Base-by-base conservation (phyloP, 129 eudicot genomes). In the Scalesia atractyloides region DNA sequence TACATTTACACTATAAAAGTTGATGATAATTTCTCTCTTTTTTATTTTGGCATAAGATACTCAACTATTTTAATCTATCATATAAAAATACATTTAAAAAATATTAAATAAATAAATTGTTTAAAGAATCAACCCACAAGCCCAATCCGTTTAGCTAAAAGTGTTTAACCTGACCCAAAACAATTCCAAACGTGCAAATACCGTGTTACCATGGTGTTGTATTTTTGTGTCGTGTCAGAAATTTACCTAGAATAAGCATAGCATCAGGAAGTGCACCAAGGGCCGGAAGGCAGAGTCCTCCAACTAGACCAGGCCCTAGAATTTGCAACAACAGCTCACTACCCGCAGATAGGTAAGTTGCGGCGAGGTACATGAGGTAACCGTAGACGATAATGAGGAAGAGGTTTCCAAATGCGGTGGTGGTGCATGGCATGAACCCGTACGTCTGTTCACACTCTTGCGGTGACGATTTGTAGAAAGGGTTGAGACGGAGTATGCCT, bases 201-300 rank as follows among this genome's bases (percentile, higher is more conserved):
- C 10, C 46, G 12, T 41, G 46, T 41, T 8, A 41, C 34, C 34
- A 41, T 41, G 46, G 46, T 39, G 44, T 8, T 39, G 44, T 39
- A 39, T 39, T 39, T 39, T 39, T 39, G 44, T 39, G 10, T 39
- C 44, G 9, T 7, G 46, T 41, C 10, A 30, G 4, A 30, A 30
- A 30, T 30, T 30, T 30, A 89, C 96, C 92, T 60, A 89, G 84
- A 72, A 89, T 89, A 58, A 89, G 92, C 89, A 89, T 82, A 24
- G 92, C 96, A 75, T 89, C 96, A 0, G 92, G 96, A 77, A 89
- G 92, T 41, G 96, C 96, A 22, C 96, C 96, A 58, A 86, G 92
- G 19, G 76, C 78, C 0, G 92, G 96, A 66, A 89, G 92, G 48
- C 84, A 80, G 9, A 89, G 96, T 2, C 92, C 96, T 59, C 96